Base-by-base conservation (phyloP, 2,329 filamentous ascomycete species). In the Fusarium lyarnte region DNA sequence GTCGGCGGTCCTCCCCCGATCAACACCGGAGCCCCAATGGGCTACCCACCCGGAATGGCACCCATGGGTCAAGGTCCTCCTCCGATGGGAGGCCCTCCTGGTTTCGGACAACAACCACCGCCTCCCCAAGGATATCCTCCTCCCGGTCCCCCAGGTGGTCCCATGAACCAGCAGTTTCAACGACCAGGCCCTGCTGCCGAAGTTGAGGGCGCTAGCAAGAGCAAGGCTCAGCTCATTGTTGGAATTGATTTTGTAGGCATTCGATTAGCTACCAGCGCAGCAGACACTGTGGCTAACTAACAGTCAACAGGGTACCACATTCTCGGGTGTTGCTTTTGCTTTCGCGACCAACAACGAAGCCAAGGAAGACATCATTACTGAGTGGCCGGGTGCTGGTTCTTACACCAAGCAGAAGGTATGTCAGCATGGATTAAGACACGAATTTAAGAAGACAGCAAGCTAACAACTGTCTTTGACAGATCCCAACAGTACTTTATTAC, bases 401-500 rank as follows among this genome's bases (percentile, higher is more conserved):
- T 95, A 97, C 82, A 97, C 96, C 55, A 98, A 98, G 85, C 96
- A 99, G 85, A 99, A 99, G 92, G 95, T 97, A 82, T 49, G 82
- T 66, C 17, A 52, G 25, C 43, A 11, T 43, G 35, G 45, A 58
- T 41, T 27, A 25, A 49, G 47, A 14, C 9, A 17, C 35, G 39
- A 49, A n/a, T 31, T 19, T 8, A 29, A 21, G 25, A 31, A 47
- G 14, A 6, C 31, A 35, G 23, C n/a, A 58, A 49, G 54, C 74
- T 74, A 73, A 73, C 61, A 31, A 36, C 27, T 27, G 17, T 63
- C 25, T 17, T 49, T 14, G 23, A 46, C 79, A 97, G 96, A 98
- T 99, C 77, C 96, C 96, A 21, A 98, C 96, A 19, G 96, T 99
- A n/a, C 89, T 99, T 69, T 99, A 99, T 86, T 99, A 99, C 81